Conservation (phyloP, 768 basidiomycete species). For the Mycena albidolilacea region DNA sequence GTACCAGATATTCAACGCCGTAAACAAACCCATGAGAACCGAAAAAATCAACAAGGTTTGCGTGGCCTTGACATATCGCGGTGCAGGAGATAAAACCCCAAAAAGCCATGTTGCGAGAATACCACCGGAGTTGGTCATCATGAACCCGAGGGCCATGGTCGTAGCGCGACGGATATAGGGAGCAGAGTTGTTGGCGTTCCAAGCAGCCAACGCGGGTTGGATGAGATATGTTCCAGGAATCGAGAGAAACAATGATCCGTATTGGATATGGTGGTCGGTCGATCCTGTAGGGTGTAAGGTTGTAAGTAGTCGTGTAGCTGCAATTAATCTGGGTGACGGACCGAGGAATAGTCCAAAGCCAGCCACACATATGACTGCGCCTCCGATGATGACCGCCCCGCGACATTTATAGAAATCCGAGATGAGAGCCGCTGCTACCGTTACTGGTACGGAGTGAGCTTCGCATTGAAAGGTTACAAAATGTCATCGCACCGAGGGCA, state of each 20-base stretch:
- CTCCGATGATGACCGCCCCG: not conserved
- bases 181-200: slow-evolving; percentile 74
- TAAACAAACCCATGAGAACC: not conserved
- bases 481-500: not conserved
- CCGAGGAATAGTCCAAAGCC: slow-evolving; percentile 7
- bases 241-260: slow-evolving; percentile 70
- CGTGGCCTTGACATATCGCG: slow-evolving; percentile 65
- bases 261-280: slow-evolving; percentile 56
- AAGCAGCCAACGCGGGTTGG: slow-evolving; percentile 69
- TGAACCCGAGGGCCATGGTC: slow-evolving; percentile 69
- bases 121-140: slow-evolving; percentile 71
- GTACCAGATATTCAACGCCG: not conserved
- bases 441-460: not conserved
- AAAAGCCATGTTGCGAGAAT: slow-evolving; percentile 76
- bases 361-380: not conserved
- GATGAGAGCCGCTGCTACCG: not conserved
- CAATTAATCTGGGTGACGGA: not conserved
- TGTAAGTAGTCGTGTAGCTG: slow-evolving; percentile 56
- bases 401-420: not conserved
- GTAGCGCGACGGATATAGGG: slow-evolving; percentile 73
- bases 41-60: slow-evolving; percentile 50
- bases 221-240: slow-evolving; percentile 67
- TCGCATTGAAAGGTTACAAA: not conserved
- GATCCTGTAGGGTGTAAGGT: slow-evolving; percentile 56
- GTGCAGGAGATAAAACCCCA: slow-evolving; percentile 64